Conservation (phyloP, 192 early-diverging fungal species). For the Diversispora eburnea region DNA sequence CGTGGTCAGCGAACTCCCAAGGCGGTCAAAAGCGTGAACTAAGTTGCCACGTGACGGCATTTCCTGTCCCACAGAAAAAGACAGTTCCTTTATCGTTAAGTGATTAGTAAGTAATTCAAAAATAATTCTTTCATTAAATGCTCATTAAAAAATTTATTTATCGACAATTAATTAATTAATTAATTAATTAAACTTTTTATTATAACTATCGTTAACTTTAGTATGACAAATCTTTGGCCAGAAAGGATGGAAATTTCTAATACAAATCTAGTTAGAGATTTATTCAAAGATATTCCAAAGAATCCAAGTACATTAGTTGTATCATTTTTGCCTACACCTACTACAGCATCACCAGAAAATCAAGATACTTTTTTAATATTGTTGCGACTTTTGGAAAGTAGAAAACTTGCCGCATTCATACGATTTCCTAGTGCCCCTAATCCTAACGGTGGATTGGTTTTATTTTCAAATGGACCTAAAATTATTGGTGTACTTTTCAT, state of each 20-base stretch:
- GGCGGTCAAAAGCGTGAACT: background rate
- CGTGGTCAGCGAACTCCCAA: background rate
- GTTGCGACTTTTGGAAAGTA: constrained; percentile 9
- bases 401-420: constrained; percentile 4
- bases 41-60: constrained; percentile 10
- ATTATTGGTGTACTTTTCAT: constrained; percentile 4
- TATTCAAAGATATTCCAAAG: background rate
- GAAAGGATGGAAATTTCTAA: constrained; percentile 13
- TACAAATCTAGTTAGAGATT: background rate
- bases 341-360: background rate
- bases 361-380: background rate
- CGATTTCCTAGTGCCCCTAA: constrained; percentile 13
- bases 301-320: background rate
- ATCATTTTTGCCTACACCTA: background rate
- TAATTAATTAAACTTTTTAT: too few relatives aligned
- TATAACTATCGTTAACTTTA: background rate
- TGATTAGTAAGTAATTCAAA: constrained; percentile 3
- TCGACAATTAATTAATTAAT: too few relatives aligned
- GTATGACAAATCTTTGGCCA: constrained; percentile 2
- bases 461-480: background rate
- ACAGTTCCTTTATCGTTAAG: background rate
- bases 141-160: too few relatives aligned
- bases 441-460: constrained; percentile 12
- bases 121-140: background rate
- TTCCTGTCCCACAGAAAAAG: background rate